A percentile compares a stretch with the other conserved stretches of the same genome.
phyloP scores from a whole-genome alignment of 1,284 basidiomycete species.

The Apiotrichum domesticum region DNA sequence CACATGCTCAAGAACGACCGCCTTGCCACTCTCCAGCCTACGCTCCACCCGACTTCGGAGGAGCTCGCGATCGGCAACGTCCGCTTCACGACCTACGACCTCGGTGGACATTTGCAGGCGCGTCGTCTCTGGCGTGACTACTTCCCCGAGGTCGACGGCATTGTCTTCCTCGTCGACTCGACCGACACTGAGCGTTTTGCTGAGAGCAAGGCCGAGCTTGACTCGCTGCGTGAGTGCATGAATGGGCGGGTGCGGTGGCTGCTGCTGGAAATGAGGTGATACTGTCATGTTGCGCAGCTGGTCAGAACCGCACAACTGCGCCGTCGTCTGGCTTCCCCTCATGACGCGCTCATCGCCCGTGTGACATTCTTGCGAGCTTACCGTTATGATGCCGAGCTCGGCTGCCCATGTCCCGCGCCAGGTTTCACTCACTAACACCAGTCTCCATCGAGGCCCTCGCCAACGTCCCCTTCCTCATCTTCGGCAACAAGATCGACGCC shows the following conservation, averaged over 20 bases:
- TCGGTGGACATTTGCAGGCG: slow-evolving; percentile 98
- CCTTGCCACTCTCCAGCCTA: slow-evolving; percentile 94
- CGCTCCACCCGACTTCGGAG: slow-evolving; percentile 98
- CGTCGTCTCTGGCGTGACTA: slow-evolving; percentile 99
- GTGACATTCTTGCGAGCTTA: no score
- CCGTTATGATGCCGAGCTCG: no score
- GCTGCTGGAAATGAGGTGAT: not conserved
- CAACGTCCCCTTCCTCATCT: slow-evolving; percentile 96
- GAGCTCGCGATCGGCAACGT: slow-evolving; percentile 98
- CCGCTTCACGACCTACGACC: slow-evolving; percentile 98
- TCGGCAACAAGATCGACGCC: slow-evolving; percentile 99
- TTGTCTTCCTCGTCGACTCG: slow-evolving; percentile 96
- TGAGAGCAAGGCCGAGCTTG: slow-evolving; percentile 95
- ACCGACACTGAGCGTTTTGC: slow-evolving; percentile 94
- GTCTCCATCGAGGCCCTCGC: slow-evolving; percentile 78
- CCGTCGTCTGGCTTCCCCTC: no score
- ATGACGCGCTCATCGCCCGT: no score
- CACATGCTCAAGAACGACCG: slow-evolving; percentile 99
- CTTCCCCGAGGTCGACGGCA: slow-evolving; percentile 99
- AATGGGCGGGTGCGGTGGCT: no score
- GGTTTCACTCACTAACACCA: slow-evolving; percentile 11
- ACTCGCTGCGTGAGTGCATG: slow-evolving; percentile 60
- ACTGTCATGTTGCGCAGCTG: no score
- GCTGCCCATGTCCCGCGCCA: no score
- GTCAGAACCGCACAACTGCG: no score